phyloP scores from a whole-genome alignment of 106 monocot genomes.

The Phalaenopsis aphrodite region DNA sequence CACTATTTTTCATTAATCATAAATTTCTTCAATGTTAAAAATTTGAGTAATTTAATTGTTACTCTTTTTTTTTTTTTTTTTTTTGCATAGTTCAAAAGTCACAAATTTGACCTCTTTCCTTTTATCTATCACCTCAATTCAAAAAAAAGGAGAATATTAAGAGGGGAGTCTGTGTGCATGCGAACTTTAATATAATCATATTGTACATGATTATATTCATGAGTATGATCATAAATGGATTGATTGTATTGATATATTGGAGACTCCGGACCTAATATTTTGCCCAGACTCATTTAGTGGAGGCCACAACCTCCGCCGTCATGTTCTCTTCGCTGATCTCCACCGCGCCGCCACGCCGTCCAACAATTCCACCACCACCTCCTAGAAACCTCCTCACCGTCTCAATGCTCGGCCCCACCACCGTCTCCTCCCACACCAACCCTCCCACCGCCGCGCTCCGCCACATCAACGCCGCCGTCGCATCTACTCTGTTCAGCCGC shows the following conservation, averaged over 20 bases:
- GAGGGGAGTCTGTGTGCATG: no score
- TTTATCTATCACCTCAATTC: neutral
- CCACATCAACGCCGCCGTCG: slow-evolving; percentile 35
- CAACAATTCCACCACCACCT: neutral
- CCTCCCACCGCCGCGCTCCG: slow-evolving; percentile 6
- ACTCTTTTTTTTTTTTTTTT: neutral
- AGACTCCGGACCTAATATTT: no score
- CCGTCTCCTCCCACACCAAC: slow-evolving; percentile 20
- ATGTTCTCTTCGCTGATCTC: neutral
- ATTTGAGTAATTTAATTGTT: neutral
- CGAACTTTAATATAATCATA: no score
- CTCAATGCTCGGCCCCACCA: slow-evolving; percentile 20
- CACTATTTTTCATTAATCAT: no score
- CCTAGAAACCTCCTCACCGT: slow-evolving; percentile 28
- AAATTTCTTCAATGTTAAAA: neutral
- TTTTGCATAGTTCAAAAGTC: neutral
- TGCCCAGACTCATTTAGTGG: neutral
- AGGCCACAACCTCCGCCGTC: neutral
- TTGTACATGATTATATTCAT: no score
- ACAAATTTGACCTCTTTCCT: neutral
- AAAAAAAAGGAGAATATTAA: no score
- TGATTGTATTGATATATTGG: no score
- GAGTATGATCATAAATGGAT: no score
- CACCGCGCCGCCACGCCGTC: neutral
- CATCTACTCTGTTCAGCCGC: slow-evolving; percentile 48